Base-by-base conservation (phyloP, 108 stramenopile genomes). In the Cyclotella sp. region DNA sequence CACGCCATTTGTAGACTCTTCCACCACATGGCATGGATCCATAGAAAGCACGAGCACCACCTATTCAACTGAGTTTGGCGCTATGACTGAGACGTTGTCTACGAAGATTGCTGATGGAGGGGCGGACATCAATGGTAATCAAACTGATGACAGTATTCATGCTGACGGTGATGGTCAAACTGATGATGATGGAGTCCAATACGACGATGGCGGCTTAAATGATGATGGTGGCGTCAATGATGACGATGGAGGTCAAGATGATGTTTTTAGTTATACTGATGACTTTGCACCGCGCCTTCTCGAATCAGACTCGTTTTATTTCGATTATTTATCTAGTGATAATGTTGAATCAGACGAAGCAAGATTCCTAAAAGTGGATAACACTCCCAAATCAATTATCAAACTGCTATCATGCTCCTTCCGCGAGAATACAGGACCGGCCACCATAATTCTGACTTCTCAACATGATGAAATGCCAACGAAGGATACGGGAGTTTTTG, bases 391-490 rank as follows among this genome's bases (percentile, higher is more conserved):
- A 29, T 21, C 63, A 64, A 64, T 64, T 13, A 27, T 64, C 45
- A 45, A 44, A 47, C 44, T 64, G 0, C 16, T 0, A 11, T 63
- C 63, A 29, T 64, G 63, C 14, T 46, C 43, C 0, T 52, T 69
- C 59, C 49, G 47, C 27, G 68, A 46, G 4, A 74, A 70, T 53
- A 63, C 60, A 18, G 79, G 79, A 30, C 26, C 60, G 45, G 63
- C 70, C n/a, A 65, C 78, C 15, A 72, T 79, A 15, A 18, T 79
- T 13, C 6, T 79, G 5, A 55, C 64, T 19, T 71, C 78, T 0
- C 44, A 72, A 27, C 40, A 44, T 27, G 57, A 28, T 10, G 53
- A 72, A 27, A 46, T 58, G 46, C 21, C 16, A 28, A 45, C 34
- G 9, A 13, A 42, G n/a, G 76, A 77, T 69, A 27, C 68, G 13